These are phyloP conservation scores for Zygnema circumcarinatum DNA, from an alignment of 139 green algal species.

Conservation along the genomic window DNA sequence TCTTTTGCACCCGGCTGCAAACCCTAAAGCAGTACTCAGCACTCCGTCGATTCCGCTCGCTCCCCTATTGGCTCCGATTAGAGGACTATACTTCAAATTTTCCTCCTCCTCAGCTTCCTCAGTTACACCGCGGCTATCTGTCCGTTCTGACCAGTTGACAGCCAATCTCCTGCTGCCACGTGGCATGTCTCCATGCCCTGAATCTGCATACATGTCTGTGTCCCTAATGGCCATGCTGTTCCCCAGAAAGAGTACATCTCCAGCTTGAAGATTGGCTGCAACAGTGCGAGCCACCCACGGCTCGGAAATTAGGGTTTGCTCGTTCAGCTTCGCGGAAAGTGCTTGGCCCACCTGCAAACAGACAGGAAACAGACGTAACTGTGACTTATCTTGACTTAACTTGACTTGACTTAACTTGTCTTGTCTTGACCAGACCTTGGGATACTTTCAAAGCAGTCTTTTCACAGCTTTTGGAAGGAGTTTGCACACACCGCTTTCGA, in stretches of 20 bases:
- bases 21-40: constrained; percentile 86
- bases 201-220: constrained; percentile 90
- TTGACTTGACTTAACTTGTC: too few species aligned
- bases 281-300: constrained; percentile 65
- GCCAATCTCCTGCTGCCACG: neutral
- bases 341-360: constrained; percentile 30
- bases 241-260: constrained; percentile 89
- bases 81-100: constrained; percentile 9
- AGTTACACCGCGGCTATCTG: neutral
- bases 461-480: too few species aligned
- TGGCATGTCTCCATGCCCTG: neutral
- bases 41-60: constrained; percentile 97
- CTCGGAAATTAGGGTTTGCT: constrained; percentile 48
- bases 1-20: constrained; percentile 81
- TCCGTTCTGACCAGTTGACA: too few species aligned
- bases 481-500: constrained; percentile 14
- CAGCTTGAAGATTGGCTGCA: constrained; percentile 66
- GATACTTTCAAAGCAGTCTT: too few species aligned
- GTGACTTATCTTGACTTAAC: too few species aligned
- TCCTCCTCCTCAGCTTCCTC: neutral
- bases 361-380: neutral
- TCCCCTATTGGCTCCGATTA: constrained; percentile 86
- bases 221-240: constrained; percentile 99
- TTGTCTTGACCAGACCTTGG: too few species aligned
- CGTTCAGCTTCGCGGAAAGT: constrained; percentile 12